phyloP scores from a whole-genome alignment of 179 eudicot species.

The Gypsophila paniculata region DNA sequence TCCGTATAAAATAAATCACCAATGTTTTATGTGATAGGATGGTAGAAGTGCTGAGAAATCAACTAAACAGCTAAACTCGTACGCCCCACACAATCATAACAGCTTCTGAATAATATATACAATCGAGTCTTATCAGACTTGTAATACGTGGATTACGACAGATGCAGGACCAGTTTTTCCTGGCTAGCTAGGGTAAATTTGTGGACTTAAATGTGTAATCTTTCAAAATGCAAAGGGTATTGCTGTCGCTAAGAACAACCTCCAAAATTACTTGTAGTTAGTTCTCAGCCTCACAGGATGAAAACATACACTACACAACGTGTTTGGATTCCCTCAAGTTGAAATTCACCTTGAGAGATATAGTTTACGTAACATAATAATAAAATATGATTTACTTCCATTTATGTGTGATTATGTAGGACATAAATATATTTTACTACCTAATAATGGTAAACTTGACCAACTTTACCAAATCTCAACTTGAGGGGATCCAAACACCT shows the following conservation, averaged over 20 bases:
- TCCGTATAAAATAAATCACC: not conserved
- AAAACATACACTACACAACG: not conserved
- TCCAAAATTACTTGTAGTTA: not conserved
- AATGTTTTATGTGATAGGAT: too few relatives aligned
- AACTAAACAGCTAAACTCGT: not conserved
- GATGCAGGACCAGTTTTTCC: not conserved
- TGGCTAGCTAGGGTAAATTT: not conserved
- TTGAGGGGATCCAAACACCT: too few relatives aligned
- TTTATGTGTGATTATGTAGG: too few relatives aligned
- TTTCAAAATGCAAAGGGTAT: not conserved
- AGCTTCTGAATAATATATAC: conserved; percentile 3
- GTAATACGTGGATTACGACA: not conserved
- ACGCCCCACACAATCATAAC: not conserved
- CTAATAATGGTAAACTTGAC: too few relatives aligned
- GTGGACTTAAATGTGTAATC: not conserved
- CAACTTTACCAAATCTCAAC: too few relatives aligned
- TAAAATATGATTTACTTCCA: too few relatives aligned
- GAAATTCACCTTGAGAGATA: too few relatives aligned
- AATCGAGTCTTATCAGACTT: not conserved
- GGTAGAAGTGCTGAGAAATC: not conserved
- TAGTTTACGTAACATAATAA: too few relatives aligned
- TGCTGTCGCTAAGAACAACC: not conserved
- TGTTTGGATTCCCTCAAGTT: too few relatives aligned
- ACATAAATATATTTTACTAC: too few relatives aligned
- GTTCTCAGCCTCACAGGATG: not conserved